Conservation (phyloP, 257 asterid genomes). For the Cynanchum wilfordii region DNA sequence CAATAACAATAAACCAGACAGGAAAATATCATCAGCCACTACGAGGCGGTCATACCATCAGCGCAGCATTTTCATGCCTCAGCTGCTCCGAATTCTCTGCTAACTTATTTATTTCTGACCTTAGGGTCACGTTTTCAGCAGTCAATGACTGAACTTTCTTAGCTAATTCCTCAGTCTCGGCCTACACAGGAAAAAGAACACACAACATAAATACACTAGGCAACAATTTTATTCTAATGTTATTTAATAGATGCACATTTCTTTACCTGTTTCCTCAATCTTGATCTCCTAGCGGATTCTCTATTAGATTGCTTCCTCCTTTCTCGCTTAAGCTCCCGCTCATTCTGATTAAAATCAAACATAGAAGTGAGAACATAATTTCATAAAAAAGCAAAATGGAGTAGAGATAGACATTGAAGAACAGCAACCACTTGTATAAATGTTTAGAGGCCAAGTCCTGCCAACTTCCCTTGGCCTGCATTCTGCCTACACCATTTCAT, state of each 20-base stretch:
- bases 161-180: conserved; percentile 87
- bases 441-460: not conserved
- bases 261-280: conserved; percentile 93
- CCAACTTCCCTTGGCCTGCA: not conserved
- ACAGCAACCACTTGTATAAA: not conserved
- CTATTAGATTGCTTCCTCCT: conserved; percentile 96
- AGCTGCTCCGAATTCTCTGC: conserved; percentile 57
- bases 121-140: conserved; percentile 65
- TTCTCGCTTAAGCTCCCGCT: conserved; percentile 82
- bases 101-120: conserved; percentile 60
- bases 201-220: not conserved
- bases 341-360: conserved; percentile 45
- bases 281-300: conserved; percentile 97
- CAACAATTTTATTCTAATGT: not conserved
- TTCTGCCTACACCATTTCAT: not conserved
- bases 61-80: conserved; percentile 64
- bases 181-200: conserved; percentile 35
- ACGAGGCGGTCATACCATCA: conserved; percentile 37
- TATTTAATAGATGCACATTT: not conserved
- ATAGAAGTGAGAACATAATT: not conserved
- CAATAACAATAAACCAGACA: not conserved
- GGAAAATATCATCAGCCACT: not conserved
- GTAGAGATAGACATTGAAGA: not conserved
- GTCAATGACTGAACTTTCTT: conserved; percentile 60
- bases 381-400: not conserved